A percentile compares a stretch with the other conserved stretches of the same genome.
Conservation (phyloP, 352 stramenopile species). For the Phytophthora meadii region DNA sequence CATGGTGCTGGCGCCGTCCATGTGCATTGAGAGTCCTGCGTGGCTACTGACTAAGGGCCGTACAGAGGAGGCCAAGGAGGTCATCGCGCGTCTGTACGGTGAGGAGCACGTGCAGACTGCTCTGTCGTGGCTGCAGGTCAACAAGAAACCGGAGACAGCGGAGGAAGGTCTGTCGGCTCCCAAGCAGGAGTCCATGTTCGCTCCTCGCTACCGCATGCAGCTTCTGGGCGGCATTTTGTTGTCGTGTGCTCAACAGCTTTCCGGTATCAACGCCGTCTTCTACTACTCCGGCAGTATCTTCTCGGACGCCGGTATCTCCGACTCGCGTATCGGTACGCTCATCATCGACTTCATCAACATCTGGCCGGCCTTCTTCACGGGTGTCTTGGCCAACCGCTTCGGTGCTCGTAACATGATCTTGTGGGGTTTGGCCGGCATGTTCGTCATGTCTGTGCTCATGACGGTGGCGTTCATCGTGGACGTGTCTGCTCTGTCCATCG, state of each 20-base stretch:
- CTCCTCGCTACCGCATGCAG: slow-evolving; percentile 44
- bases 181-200: slow-evolving; percentile 46
- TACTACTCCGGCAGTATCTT: slow-evolving; percentile 37
- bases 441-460: slow-evolving; percentile 49
- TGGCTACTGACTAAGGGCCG: slow-evolving; percentile 47
- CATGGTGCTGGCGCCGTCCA: slow-evolving; percentile 20
- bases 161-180: slow-evolving; percentile 21
- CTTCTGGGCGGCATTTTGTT: slow-evolving; percentile 59
- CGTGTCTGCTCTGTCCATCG: slow-evolving; percentile 25
- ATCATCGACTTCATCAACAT: slow-evolving; percentile 44
- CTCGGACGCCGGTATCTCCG: slow-evolving; percentile 34
- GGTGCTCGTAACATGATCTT: slow-evolving; percentile 66
- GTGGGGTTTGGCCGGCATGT: slow-evolving; percentile 39
- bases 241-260: slow-evolving; percentile 38
- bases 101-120: slow-evolving; percentile 36
- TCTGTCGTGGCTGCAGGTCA: slow-evolving; percentile 35
- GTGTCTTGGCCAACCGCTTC: slow-evolving; percentile 41
- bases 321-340: slow-evolving; percentile 31
- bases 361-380: slow-evolving; percentile 34
- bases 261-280: slow-evolving; percentile 32
- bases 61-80: slow-evolving; percentile 36
- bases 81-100: slow-evolving; percentile 37
- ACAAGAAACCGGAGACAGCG: slow-evolving; percentile 9
- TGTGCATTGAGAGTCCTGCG: slow-evolving; percentile 40
- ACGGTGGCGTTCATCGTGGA: slow-evolving; percentile 28